Evolutionary conservation across 2,329 filamentous ascomycete species (phyloP).

Genomic region (Cladosporium sp.): DNA sequence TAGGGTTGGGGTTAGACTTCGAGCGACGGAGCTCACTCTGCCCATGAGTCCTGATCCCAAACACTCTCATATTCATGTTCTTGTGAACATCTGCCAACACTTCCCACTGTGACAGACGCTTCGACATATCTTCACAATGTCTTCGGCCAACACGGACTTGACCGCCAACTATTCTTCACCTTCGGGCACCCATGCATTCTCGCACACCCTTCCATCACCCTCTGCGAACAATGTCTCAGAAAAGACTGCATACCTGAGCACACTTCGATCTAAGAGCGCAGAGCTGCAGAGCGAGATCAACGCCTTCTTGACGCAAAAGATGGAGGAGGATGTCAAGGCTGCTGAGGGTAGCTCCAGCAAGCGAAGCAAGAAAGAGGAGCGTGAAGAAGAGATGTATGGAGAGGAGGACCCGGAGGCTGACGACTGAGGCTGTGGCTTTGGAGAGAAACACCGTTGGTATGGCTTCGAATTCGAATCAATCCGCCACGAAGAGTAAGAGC

Average conservation of each 20-base stretch:
- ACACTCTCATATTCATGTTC: background rate
- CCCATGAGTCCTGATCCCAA: no score
- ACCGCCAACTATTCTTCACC: slow-evolving; percentile 32
- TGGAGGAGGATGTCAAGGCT: slow-evolving; percentile 66
- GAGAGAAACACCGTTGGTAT: background rate
- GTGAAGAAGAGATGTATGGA: slow-evolving; percentile 74
- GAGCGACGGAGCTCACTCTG: no score
- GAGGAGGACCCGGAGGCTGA: slow-evolving; percentile 71
- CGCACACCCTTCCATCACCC: slow-evolving; percentile 23
- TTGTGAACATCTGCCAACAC: background rate
- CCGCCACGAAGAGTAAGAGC: background rate
- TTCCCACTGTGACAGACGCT: background rate
- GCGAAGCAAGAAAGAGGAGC: slow-evolving; percentile 37
- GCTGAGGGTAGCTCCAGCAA: slow-evolving; percentile 35
- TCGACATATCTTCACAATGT: background rate
- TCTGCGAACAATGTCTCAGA: slow-evolving; percentile 33
- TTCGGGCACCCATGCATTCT: slow-evolving; percentile 28
- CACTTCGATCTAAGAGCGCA: slow-evolving; percentile 58
- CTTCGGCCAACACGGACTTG: slow-evolving; percentile 19
- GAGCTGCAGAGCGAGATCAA: slow-evolving; percentile 68
- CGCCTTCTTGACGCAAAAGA: slow-evolving; percentile 67
- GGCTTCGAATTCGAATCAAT: background rate
- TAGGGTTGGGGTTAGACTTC: background rate
- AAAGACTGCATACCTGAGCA: slow-evolving; percentile 61
- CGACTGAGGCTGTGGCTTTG: slow-evolving; percentile 20